Conservation (phyloP, 805 yeast genomes). For the Tetrapisispora pingtungensis region DNA sequence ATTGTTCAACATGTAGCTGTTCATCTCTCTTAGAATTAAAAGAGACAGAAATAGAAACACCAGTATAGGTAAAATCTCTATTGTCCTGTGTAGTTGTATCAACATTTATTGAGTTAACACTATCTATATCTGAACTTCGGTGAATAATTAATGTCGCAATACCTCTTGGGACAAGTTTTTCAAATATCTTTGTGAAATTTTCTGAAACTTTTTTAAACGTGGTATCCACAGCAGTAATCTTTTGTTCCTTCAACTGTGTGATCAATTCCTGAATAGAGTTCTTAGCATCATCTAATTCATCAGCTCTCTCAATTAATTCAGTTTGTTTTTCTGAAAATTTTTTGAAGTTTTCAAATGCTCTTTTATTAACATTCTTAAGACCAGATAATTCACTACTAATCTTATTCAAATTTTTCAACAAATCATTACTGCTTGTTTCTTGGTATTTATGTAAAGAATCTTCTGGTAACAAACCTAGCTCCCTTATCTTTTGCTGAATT, state of each 20-base stretch:
- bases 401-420: conserved; percentile 43
- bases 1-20: conserved; percentile 77
- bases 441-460: conserved; percentile 54
- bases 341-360: conserved; percentile 75
- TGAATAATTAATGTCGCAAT: conserved; percentile 64
- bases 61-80: conserved; percentile 41
- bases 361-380: conserved; percentile 73
- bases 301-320: conserved; percentile 52
- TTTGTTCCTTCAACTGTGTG: conserved; percentile 58
- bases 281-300: conserved; percentile 60
- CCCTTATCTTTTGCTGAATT: conserved; percentile 60
- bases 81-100: conserved; percentile 12
- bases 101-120: conserved; percentile 11
- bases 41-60: conserved; percentile 80
- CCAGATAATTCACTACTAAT: conserved; percentile 49
- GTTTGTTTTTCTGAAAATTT: conserved; percentile 66
- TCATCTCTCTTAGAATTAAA: conserved; percentile 81
- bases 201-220: conserved; percentile 70
- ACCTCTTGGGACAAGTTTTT: conserved; percentile 74
- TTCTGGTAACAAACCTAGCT: conserved; percentile 83
- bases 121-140: conserved; percentile 23
- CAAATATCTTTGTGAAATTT: conserved; percentile 67
- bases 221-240: conserved; percentile 68
- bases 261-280: conserved; percentile 66
- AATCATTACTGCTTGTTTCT: conserved; percentile 37